Evolutionary conservation across 2,329 filamentous ascomycete species (phyloP).

Genomic region (Paecilomyces dactylethromorphus): DNA sequence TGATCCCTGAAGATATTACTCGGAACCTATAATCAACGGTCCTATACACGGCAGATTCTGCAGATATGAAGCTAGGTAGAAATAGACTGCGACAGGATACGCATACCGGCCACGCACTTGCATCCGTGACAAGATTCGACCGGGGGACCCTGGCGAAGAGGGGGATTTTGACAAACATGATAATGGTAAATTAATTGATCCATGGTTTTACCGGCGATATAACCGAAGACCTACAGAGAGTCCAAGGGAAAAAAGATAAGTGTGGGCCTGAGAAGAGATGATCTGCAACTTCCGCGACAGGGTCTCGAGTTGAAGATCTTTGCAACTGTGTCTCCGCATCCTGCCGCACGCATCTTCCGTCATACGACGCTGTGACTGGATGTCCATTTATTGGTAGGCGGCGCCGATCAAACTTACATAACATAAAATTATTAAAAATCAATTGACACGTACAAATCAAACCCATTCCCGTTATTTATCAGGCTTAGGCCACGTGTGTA

Average conservation of each 20-base stretch:
- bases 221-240: neutral
- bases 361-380: neutral
- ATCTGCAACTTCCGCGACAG: neutral
- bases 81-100: neutral
- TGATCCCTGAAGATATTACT: neutral
- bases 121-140: neutral
- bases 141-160: neutral
- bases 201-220: neutral
- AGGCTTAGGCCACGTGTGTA: neutral
- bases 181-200: neutral
- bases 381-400: neutral
- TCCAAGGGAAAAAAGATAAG: neutral
- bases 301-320: neutral
- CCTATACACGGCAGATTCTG: neutral
- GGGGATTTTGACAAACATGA: neutral
- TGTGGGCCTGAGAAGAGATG: neutral
- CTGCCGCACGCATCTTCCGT: neutral
- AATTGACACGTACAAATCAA: neutral
- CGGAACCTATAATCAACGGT: neutral
- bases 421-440: neutral
- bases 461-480: neutral
- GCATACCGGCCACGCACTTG: neutral
- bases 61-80: neutral
- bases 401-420: neutral
- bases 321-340: neutral